Evolutionary conservation across 2,329 filamentous ascomycete species (phyloP).

Genomic region (Alternaria viburni): DNA sequence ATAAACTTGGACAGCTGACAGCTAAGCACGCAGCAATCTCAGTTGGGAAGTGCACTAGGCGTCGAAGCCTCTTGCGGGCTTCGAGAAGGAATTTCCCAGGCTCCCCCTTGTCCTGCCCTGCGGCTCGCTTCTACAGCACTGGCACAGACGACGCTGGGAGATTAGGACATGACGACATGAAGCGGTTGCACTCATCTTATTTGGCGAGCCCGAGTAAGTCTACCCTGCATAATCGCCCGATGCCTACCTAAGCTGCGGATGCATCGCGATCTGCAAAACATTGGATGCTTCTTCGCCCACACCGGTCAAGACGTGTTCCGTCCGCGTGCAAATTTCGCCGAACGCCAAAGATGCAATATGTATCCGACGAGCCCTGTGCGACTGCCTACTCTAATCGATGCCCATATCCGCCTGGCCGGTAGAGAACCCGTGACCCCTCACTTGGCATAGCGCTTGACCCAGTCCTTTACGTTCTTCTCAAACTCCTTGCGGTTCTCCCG

Average conservation of each 20-base stretch:
- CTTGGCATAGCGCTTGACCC: slow-evolving; percentile 75
- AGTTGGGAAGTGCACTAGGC: slow-evolving; percentile 7
- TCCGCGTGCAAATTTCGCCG: slow-evolving; percentile 33
- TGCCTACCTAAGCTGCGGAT: slow-evolving; percentile 2
- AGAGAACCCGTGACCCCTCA: slow-evolving; percentile 17
- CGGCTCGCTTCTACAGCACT: slow-evolving; percentile 13
- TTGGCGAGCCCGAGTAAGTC: slow-evolving; percentile 10
- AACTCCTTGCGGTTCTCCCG: slow-evolving; percentile 71
- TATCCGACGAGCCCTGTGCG: slow-evolving; percentile 11
- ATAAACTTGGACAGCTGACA: neutral
- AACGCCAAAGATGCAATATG: slow-evolving; percentile 42
- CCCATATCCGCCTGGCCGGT: slow-evolving; percentile 5
- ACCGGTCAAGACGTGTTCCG: slow-evolving; percentile 11
- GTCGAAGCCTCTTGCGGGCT: slow-evolving; percentile 9
- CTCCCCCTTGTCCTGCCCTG: slow-evolving; percentile 11
- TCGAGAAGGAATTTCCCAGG: slow-evolving; percentile 3
- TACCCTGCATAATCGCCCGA: slow-evolving; percentile 15
- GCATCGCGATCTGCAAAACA: slow-evolving; percentile 15
- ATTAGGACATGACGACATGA: slow-evolving; percentile 29
- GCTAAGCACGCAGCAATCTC: neutral
- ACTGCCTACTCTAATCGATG: neutral
- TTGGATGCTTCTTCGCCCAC: slow-evolving; percentile 19
- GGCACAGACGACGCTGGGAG: slow-evolving; percentile 5
- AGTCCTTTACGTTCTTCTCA: slow-evolving; percentile 75
- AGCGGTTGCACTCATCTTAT: slow-evolving; percentile 19